Evolutionary conservation across 441 rosid species (phyloP), one percentile per base, ranked within the genome.

Genomic region (Bruguiera hainesii): DNA sequence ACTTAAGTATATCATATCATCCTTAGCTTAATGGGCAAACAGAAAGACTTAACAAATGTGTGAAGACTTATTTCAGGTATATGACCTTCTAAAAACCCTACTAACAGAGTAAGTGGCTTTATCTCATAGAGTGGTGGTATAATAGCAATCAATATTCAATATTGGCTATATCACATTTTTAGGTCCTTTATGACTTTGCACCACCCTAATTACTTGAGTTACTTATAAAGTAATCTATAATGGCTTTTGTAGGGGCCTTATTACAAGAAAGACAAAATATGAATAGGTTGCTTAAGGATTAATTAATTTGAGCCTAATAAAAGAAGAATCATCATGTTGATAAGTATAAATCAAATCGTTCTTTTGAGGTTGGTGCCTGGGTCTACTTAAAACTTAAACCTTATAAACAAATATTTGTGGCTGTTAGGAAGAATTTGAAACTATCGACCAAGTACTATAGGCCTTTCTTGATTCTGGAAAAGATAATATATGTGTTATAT

Each of bases 141-240:
- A 57, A 57, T 19, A 57, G 1, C 7, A 25, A 1, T 7, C 15
- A 11, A 6, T 37, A 57, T 18, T 5, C 1, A 3, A 1, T 4
- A 21, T 4, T 25, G 15, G 7, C 6, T 0, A 29, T 16, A 0
- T 8, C 39, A 1, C 39, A 11, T 2, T 57, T 29, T 3, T 1
- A 57, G 3, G 21, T 1, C 0, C 0, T 57, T 0, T 29, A 26
- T 28, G 2, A 23, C 1, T 11, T 42, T 42, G 0, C 18, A 0
- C 15, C 46, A 37, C 18, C 48, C 13, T 0, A 39, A 2, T 11
- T 39, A 0, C 5, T 3, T 5, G 3, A 37, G 3, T 0, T 37
- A 8, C 0, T 10, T 1, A 0, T 9, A 9, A 13, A 10, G 0
- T 2, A 16, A 3, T 1, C 0, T 10, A 3, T 1, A 2, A 8